Evolutionary conservation across 202 grass and related monocot genomes (phyloP).

Genomic region (Sporobolus alterniflorus): DNA sequence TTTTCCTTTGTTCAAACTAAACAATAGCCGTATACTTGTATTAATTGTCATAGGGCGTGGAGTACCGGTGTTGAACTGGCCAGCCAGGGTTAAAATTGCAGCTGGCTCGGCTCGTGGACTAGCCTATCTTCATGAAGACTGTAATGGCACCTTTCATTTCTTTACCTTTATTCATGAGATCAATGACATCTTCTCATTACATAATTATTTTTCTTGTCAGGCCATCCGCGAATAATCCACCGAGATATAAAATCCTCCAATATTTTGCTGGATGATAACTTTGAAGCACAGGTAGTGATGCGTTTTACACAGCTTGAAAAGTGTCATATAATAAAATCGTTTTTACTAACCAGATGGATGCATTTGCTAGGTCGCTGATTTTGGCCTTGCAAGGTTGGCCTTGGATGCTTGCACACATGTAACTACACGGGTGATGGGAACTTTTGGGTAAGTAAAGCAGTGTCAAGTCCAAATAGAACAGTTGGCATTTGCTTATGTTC

Average conservation of each 20-base stretch:
- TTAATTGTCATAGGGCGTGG: constrained; percentile 53
- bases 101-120: constrained; percentile 88
- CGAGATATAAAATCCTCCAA: constrained; percentile 99
- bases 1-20: neutral
- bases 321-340: neutral
- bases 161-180: constrained; percentile 1
- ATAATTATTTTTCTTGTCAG: constrained; percentile 43
- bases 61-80: constrained; percentile 74
- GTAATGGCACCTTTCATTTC: constrained; percentile 53
- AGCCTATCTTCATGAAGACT: constrained; percentile 98
- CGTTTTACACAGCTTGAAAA: constrained; percentile 6
- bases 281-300: constrained; percentile 80
- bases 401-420: constrained; percentile 85
- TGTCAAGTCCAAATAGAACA: neutral
- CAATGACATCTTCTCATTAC: constrained; percentile 3
- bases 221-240: constrained; percentile 93
- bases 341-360: constrained; percentile 3
- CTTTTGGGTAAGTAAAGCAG: constrained; percentile 81
- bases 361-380: constrained; percentile 83
- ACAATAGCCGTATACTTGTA: neutral
- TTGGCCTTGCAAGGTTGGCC: constrained; percentile 94
- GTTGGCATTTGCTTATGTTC: constrained; percentile 14
- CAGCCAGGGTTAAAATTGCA: constrained; percentile 89
- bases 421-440: constrained; percentile 96
- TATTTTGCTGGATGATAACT: constrained; percentile 91